phyloP scores from a whole-genome alignment of 2,329 filamentous ascomycete species.

The Fusarium napiforme region DNA sequence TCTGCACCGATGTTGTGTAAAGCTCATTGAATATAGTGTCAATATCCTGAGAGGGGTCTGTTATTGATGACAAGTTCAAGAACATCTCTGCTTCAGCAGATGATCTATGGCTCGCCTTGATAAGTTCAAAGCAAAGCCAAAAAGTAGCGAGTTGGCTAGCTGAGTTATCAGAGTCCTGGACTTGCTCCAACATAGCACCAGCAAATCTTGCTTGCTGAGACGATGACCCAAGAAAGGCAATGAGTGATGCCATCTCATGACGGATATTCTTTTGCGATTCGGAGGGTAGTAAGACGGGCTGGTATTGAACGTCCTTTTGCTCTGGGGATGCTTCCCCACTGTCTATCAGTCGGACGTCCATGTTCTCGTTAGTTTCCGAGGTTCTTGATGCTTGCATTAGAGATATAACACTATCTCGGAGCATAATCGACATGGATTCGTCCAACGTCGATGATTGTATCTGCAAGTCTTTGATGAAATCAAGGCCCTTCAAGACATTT shows the following conservation, averaged over 20 bases:
- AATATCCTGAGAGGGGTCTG: slow-evolving; percentile 53
- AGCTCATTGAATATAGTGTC: slow-evolving; percentile 69
- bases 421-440: slow-evolving; percentile 71
- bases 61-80: slow-evolving; percentile 62
- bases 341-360: slow-evolving; percentile 46
- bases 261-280: slow-evolving; percentile 74
- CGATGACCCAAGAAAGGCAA: slow-evolving; percentile 65
- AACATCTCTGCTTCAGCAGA: slow-evolving; percentile 72
- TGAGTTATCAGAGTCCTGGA: slow-evolving; percentile 65
- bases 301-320: slow-evolving; percentile 56
- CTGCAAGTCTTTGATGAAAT: slow-evolving; percentile 71
- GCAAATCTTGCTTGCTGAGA: slow-evolving; percentile 70
- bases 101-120: slow-evolving; percentile 66
- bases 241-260: slow-evolving; percentile 66
- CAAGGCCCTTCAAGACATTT: slow-evolving; percentile 80
- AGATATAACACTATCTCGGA: slow-evolving; percentile 78
- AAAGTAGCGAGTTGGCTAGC: slow-evolving; percentile 74
- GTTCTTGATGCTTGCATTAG: slow-evolving; percentile 45
- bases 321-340: slow-evolving; percentile 20
- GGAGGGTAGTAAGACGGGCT: slow-evolving; percentile 69
- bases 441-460: slow-evolving; percentile 74
- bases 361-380: slow-evolving; percentile 17
- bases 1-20: slow-evolving; percentile 73
- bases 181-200: slow-evolving; percentile 71
- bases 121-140: slow-evolving; percentile 81